Base-by-base conservation (phyloP, 1,284 basidiomycete genomes). In the Hypsizygus ulmarius region DNA sequence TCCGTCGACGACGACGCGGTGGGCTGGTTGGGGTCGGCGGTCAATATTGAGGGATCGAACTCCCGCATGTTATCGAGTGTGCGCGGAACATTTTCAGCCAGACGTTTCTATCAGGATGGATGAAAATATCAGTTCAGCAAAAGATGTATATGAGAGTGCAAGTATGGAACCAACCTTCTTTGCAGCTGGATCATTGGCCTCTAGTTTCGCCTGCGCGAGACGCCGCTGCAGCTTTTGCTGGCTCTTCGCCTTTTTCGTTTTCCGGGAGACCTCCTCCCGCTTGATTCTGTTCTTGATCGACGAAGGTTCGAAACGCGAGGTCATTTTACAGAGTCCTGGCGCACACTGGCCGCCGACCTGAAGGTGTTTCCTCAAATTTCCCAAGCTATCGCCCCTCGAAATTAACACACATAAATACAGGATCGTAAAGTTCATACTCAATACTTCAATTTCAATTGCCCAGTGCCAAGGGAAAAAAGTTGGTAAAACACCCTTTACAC, bases 51-150 rank as follows among this genome's bases (percentile, higher is more conserved):
- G 3, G 91, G 89, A 59, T 97, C 93, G 65, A 82, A 91, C 65
- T 94, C 85, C 52, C 95, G 84, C 43, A 86, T 90, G 66, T 97
- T 98, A 64, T 99, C 96, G 30, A 98, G 82, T 0, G 96, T 99
- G 34, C 82, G 79, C 0, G 96, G 93, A 15, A 95, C 75, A 73
- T 97, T 97, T 59, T 87, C 81, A 5, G 81, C 77, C 32, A 92
- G 69, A 51, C 93, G 82, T 81, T 84, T 87, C 91, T 93, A 50
- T 2, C 14, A 25, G 8, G 34, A n/a, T n/a, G 25, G 5, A 43
- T 38, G 40, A 28, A 19, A 29, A 33, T 36, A 33, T 19, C 32
- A 3, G 19, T 43, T 46, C 16, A 29, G n/a, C 3, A 47, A 35
- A 27, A 33, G 46, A 33, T 33, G n/a, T 35, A 27, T 14, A 28